Base-by-base conservation (phyloP, 371 early-diverging fungal species). In the Sporodiniella umbellata region DNA sequence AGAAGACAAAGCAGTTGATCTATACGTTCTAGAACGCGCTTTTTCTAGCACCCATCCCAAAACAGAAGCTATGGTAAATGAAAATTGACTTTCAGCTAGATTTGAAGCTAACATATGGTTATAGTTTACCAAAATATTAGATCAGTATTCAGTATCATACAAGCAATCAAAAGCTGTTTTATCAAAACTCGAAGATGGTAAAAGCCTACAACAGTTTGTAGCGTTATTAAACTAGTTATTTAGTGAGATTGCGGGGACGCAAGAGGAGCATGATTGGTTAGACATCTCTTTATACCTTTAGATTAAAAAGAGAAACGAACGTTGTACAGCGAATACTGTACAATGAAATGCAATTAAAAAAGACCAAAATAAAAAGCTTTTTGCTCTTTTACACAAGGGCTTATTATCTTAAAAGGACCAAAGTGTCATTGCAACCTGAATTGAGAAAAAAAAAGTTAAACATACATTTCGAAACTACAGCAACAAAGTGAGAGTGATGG, bases 1-100 rank as follows among this genome's bases (percentile, higher is more conserved):
- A n/a, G 99, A 99, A 66, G 99, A 99, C 72, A 98, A 98, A 72
- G 99, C 97, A 15, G 99, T 99, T 1, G 99, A 99, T 79, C 77
- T 99, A 25, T 99, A 99, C 74, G 97, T 99, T 4, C 87, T 99
- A 26, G 99, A 99, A 69, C 84, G 94, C 28, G 93, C 99, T 1
- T 85, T 99, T 57, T 55, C 75, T 5, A 94, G 96, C 67, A 92
- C 95, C 7, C 96, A 98, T 68, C 94, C 89, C 2, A 75, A 88
- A 23, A 81, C 90, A 6, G 86, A 88, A 52, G 48, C 60, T 30
- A 53, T 90, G 81, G 90, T 92, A 80, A 57, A 59, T 35, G 21
- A 30, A 33, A 23, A 28, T 11, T 35, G n/a, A 10, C 12, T 31
- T 35, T 35, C 14, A 35, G 4, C 10, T 28, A 7, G 11, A 15